Conservation (phyloP, 2,329 filamentous ascomycete species). For the Pseudofabraea citricarpa region DNA sequence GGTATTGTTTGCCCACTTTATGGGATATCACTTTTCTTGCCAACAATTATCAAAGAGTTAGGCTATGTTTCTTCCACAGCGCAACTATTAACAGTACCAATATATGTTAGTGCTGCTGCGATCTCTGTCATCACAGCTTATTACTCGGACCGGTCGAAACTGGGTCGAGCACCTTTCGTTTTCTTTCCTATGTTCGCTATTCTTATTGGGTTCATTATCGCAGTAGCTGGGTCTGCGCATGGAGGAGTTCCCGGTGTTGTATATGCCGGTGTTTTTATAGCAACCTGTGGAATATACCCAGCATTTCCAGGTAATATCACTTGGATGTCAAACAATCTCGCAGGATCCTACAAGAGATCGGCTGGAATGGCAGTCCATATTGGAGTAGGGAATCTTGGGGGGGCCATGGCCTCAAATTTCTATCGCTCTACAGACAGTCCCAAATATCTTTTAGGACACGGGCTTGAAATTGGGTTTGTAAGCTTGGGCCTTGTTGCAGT, state of each 20-base stretch:
- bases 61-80: slow-evolving; percentile 47
- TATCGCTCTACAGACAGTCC: slow-evolving; percentile 51
- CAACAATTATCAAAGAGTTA: slow-evolving; percentile 39
- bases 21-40: slow-evolving; percentile 32
- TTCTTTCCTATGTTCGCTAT: slow-evolving; percentile 48
- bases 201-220: slow-evolving; percentile 53
- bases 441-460: slow-evolving; percentile 45
- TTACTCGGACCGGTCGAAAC: slow-evolving; percentile 47
- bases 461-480: slow-evolving; percentile 46
- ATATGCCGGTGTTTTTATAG: slow-evolving; percentile 41
- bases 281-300: slow-evolving; percentile 39
- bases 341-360: slow-evolving; percentile 50
- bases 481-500: slow-evolving; percentile 39
- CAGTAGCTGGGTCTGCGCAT: slow-evolving; percentile 25
- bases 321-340: slow-evolving; percentile 54
- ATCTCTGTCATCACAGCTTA: slow-evolving; percentile 49
- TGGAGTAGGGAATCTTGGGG: slow-evolving; percentile 53
- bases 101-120: slow-evolving; percentile 59
- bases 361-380: slow-evolving; percentile 63
- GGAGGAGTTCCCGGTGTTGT: slow-evolving; percentile 33
- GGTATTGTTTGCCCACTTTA: slow-evolving; percentile 49
- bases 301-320: slow-evolving; percentile 40
- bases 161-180: slow-evolving; percentile 46
- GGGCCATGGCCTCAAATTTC: slow-evolving; percentile 68
- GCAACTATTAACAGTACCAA: slow-evolving; percentile 40